A percentile compares a stretch with the other conserved stretches of the same genome.
Evolutionary conservation across 371 early-diverging fungal genomes (phyloP).

Genomic region (Dinochytrium kinnereticum): DNA sequence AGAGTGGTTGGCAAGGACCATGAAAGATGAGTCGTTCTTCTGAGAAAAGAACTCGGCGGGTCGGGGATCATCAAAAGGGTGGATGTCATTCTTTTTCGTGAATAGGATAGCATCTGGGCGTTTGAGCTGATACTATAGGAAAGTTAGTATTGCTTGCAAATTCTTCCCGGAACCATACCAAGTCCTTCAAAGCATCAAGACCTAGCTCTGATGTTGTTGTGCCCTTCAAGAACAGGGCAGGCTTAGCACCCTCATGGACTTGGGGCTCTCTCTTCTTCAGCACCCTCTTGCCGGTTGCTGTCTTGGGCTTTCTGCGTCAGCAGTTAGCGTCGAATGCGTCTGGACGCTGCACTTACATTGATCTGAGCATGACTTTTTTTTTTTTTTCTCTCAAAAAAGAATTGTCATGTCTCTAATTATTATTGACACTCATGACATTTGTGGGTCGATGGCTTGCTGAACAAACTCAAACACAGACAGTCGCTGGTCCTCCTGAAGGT

Average conservation of each 20-base stretch:
- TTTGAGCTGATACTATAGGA: constrained; percentile 79
- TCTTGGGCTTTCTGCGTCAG: constrained; percentile 41
- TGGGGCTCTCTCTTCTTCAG: constrained; percentile 83
- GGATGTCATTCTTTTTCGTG: constrained; percentile 91
- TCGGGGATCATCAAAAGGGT: constrained; percentile 94
- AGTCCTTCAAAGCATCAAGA: constrained; percentile 83
- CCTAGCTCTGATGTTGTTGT: constrained; percentile 86
- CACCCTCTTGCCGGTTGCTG: constrained; percentile 63
- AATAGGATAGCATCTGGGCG: constrained; percentile 89
- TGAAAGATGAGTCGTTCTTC: constrained; percentile 92
- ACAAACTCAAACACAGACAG: neutral
- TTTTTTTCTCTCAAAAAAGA: neutral
- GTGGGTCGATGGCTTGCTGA: neutral
- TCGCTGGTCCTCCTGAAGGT: neutral
- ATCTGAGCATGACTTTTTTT: neutral
- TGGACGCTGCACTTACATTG: neutral
- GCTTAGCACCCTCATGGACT: constrained; percentile 88
- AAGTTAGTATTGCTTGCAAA: neutral
- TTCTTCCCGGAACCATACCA: constrained; percentile 75
- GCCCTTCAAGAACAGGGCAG: constrained; percentile 85
- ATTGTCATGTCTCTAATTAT: too few species aligned
- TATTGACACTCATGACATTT: too few species aligned
- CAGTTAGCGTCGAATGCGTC: neutral
- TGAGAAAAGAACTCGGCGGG: constrained; percentile 90
- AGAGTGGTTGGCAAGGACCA: constrained; percentile 88